A percentile compares a stretch with the other conserved stretches of the same genome.
Evolutionary conservation across 768 basidiomycete species (phyloP).

Genomic region (Leccinum truebloodii): DNA sequence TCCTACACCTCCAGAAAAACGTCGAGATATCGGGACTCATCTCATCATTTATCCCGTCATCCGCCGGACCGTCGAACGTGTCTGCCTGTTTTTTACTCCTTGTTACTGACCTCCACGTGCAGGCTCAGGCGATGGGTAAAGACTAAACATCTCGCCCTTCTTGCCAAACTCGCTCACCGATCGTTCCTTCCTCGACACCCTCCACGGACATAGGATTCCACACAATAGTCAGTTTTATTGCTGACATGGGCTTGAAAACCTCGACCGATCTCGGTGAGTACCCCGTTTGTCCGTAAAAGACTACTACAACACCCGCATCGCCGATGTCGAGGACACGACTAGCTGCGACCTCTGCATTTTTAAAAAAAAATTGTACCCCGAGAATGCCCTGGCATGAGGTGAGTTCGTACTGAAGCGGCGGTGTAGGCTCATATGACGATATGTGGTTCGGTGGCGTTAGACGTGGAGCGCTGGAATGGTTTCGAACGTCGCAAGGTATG

Average conservation of each 20-base stretch:
- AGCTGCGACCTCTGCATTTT: slow-evolving; percentile 72
- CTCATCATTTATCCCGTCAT: slow-evolving; percentile 90
- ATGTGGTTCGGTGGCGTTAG: slow-evolving; percentile 78
- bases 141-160: slow-evolving; percentile 76
- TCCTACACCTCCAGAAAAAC: slow-evolving; percentile 96
- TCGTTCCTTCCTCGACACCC: slow-evolving; percentile 86
- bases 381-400: slow-evolving; percentile 98
- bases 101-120: slow-evolving; percentile 13
- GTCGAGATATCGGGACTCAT: slow-evolving; percentile 96
- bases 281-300: slow-evolving; percentile 65
- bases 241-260: no score
- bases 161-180: slow-evolving; percentile 79
- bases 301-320: slow-evolving; percentile 85
- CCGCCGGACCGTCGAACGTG: slow-evolving; percentile 81
- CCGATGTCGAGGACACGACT: slow-evolving; percentile 83
- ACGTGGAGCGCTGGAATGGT: slow-evolving; percentile 90
- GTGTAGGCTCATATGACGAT: slow-evolving; percentile 83
- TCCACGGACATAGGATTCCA: slow-evolving; percentile 63
- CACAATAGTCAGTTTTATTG: no score
- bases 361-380: slow-evolving; percentile 38
- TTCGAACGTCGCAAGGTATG: slow-evolving; percentile 77
- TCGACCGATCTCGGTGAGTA: no score
- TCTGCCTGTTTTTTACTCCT: slow-evolving; percentile 13
- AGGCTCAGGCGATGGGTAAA: slow-evolving; percentile 48
- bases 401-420: slow-evolving; percentile 28